Conservation (phyloP, 495 filamentous ascomycete genomes). For the Pseudoneurospora amorphoporcata region DNA sequence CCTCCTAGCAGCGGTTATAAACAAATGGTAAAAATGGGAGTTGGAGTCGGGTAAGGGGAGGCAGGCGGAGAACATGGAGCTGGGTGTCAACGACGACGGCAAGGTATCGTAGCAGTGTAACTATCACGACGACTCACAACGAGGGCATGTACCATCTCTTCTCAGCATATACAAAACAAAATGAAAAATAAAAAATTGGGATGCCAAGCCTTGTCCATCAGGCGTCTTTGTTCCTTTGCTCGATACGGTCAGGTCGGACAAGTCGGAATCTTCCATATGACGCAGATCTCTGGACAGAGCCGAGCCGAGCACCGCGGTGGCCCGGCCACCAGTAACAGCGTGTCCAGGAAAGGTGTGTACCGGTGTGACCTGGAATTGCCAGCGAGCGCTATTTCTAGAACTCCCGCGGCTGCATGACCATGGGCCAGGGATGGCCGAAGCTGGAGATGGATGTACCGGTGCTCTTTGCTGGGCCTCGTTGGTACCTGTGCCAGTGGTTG, state of each 20-base stretch:
- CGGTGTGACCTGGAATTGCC: neutral
- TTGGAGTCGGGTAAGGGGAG: neutral
- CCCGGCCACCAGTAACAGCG: neutral
- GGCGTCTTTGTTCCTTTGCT: neutral
- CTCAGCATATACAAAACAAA: neutral
- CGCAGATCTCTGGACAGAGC: neutral
- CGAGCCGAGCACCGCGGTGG: neutral
- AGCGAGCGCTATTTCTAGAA: neutral
- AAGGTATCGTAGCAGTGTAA: neutral
- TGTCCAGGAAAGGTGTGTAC: neutral
- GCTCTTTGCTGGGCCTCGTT: neutral
- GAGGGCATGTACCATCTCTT: neutral
- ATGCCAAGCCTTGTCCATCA: neutral
- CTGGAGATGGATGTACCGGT: neutral
- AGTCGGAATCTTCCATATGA: neutral
- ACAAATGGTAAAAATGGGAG: neutral
- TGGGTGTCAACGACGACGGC: neutral
- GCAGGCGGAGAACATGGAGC: neutral
- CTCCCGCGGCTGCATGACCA: neutral
- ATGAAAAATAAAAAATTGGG: neutral
- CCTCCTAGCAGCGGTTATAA: neutral
- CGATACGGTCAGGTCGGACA: neutral
- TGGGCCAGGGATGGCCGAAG: slow-evolving; percentile 1
- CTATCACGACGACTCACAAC: neutral
- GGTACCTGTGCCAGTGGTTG: neutral